phyloP scores from a whole-genome alignment of 257 asterid species.

The Nyctanthes arbortristis region DNA sequence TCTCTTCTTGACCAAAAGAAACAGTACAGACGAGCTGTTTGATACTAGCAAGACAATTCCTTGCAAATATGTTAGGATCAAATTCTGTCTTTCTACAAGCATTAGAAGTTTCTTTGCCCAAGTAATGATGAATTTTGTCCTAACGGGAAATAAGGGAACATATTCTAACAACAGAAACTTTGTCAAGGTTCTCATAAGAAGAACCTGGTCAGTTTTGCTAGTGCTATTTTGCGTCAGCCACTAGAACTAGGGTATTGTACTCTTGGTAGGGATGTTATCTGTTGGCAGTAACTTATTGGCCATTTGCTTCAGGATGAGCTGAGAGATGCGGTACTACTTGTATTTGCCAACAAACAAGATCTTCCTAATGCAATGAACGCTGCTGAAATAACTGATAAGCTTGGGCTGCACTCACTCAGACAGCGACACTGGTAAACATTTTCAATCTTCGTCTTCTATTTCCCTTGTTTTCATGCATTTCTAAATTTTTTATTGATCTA shows the following conservation, averaged over 20 bases:
- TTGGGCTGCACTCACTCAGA: constrained; percentile 87
- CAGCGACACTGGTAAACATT: constrained; percentile 83
- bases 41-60: no score
- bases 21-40: not conserved
- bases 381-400: constrained; percentile 91
- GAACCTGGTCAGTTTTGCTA: not conserved
- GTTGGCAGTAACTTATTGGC: constrained; percentile 2
- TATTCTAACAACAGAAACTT: not conserved
- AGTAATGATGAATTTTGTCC: not conserved
- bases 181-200: not conserved
- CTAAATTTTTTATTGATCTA: not conserved
- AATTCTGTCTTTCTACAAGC: not conserved
- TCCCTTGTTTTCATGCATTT: not conserved
- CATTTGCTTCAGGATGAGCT: constrained; percentile 64
- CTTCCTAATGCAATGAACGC: constrained; percentile 95
- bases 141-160: not conserved
- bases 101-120: not conserved
- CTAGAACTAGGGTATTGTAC: not conserved
- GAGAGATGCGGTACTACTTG: constrained; percentile 84
- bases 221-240: not conserved
- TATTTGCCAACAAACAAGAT: constrained; percentile 91
- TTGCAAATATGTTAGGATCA: not conserved
- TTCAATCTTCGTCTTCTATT: not conserved
- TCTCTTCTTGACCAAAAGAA: not conserved
- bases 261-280: constrained; percentile 10